phyloP scores from a whole-genome alignment of 1,284 basidiomycete genomes.

The Lentinula novae-zelandiae region DNA sequence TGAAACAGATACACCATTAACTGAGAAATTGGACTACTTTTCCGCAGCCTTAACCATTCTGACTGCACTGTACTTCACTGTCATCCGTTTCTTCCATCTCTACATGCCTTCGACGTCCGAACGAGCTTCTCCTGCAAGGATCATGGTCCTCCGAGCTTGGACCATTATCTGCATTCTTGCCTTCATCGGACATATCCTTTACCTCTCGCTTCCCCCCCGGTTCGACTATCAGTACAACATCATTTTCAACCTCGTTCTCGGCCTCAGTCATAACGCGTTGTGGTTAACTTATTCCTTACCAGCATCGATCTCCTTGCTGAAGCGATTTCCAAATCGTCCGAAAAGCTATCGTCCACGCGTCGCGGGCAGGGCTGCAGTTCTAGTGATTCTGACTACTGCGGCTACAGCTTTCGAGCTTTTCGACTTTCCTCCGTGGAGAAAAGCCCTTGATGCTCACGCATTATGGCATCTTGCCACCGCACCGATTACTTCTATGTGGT shows the following conservation, averaged over 20 bases:
- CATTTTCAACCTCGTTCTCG: conserved; percentile 77
- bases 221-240: conserved; percentile 99
- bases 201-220: conserved; percentile 70
- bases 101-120: conserved; percentile 42
- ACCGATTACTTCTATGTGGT: conserved; percentile 83
- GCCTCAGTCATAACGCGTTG: conserved; percentile 76
- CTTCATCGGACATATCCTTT: conserved; percentile 74
- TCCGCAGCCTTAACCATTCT: conserved; percentile 84
- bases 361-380: conserved; percentile 46
- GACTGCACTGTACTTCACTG: conserved; percentile 70
- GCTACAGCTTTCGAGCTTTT: conserved; percentile 86
- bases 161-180: conserved; percentile 41
- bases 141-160: conserved; percentile 29
- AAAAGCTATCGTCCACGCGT: conserved; percentile 52
- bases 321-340: conserved; percentile 50
- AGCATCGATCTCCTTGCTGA: conserved; percentile 40
- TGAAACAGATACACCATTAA: conserved; percentile 68
- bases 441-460: conserved; percentile 89
- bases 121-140: conserved; percentile 23
- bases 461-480: conserved; percentile 92
- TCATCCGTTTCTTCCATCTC: conserved; percentile 76
- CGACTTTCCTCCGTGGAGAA: conserved; percentile 82
- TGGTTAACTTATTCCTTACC: conserved; percentile 80
- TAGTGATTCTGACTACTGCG: conserved; percentile 70
- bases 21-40: conserved; percentile 95